Conservation (phyloP, 2,329 filamentous ascomycete genomes). For the Mycosphaerella sp. region DNA sequence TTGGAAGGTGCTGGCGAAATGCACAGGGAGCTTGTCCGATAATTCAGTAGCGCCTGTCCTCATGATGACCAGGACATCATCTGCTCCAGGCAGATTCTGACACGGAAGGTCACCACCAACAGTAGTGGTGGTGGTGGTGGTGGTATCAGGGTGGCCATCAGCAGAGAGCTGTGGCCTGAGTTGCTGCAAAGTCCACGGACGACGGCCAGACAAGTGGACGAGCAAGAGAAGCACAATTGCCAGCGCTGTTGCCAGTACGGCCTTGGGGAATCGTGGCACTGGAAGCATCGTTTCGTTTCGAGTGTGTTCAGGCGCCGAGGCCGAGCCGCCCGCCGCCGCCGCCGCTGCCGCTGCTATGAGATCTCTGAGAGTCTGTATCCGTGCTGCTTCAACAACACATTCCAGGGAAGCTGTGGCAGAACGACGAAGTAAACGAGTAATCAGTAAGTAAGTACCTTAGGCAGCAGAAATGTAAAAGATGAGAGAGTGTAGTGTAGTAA, state of each 20-base stretch:
- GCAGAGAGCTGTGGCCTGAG: neutral
- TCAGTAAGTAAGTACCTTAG: too few relatives aligned
- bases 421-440: too few relatives aligned
- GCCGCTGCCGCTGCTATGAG: too few relatives aligned
- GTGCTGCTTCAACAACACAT: too few relatives aligned
- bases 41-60: conserved; percentile 56
- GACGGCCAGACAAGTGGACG: neutral
- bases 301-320: too few relatives aligned
- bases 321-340: too few relatives aligned
- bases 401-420: too few relatives aligned
- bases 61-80: conserved; percentile 52
- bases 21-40: conserved; percentile 49
- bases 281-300: neutral
- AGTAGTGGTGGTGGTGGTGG: too few relatives aligned
- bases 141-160: too few relatives aligned
- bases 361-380: too few relatives aligned
- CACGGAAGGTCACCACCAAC: conserved; percentile 16
- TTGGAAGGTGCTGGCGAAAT: conserved; percentile 49
- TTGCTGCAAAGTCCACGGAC: neutral
- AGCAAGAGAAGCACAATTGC: neutral
- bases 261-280: neutral
- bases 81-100: conserved; percentile 30
- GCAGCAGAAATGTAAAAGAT: too few relatives aligned
- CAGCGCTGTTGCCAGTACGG: neutral
- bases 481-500: too few relatives aligned